Percentiles rank a stretch among this genome's conserved stretches.
Evolutionary conservation across 495 filamentous ascomycete genomes (phyloP).

Genomic region (Talaromyces adpressus): DNA sequence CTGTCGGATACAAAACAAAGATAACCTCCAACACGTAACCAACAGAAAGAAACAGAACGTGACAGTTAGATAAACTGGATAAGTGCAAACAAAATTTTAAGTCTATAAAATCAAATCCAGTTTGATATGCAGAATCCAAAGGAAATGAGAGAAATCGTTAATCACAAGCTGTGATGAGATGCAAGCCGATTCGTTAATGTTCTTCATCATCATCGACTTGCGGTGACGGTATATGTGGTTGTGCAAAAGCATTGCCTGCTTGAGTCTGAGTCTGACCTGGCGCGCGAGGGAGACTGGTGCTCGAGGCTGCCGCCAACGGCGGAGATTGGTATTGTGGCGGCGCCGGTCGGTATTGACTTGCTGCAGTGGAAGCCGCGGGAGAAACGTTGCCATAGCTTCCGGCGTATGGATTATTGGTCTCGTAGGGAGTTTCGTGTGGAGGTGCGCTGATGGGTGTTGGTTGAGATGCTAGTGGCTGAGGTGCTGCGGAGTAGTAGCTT

Average conservation of each 20-base stretch:
- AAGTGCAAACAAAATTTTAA: neutral
- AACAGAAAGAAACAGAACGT: neutral
- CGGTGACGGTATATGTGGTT: neutral
- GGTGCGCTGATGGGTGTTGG: neutral
- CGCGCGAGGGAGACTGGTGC: neutral
- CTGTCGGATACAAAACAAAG: neutral
- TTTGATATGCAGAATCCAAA: neutral
- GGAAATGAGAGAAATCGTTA: neutral
- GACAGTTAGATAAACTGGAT: neutral
- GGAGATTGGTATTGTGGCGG: constrained; percentile 8
- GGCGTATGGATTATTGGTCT: constrained; percentile 7
- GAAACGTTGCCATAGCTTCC: neutral
- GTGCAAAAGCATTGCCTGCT: constrained; percentile 1
- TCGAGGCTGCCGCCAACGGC: neutral
- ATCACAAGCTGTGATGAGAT: neutral
- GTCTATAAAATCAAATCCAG: constrained; percentile 3
- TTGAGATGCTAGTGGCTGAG: neutral
- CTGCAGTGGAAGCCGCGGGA: neutral
- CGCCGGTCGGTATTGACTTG: neutral
- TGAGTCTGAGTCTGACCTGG: neutral
- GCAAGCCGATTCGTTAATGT: neutral
- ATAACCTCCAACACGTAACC: neutral
- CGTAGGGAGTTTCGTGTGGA: neutral
- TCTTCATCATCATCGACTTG: neutral
- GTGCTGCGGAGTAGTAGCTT: constrained; percentile 7